Percentiles rank a stretch among this genome's conserved stretches.
These are phyloP conservation scores for Rhizodiscina lignyota DNA, from an alignment of 495 filamentous ascomycete species.

Conservation along the genomic window DNA sequence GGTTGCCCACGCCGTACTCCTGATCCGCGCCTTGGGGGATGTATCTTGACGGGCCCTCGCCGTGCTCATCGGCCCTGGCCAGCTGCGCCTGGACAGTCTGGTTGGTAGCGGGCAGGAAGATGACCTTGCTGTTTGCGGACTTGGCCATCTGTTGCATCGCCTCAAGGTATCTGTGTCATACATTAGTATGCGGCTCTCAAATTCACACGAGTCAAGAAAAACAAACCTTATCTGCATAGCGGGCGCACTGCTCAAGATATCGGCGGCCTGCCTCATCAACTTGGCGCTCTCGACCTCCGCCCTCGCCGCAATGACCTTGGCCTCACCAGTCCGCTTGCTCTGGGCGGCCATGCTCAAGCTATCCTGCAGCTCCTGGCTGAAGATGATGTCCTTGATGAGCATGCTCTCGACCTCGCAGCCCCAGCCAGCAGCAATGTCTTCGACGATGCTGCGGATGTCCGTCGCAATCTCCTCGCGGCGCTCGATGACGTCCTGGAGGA, in stretches of 20 bases:
- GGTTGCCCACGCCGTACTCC: slow-evolving; percentile 33
- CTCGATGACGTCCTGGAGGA: slow-evolving; percentile 97
- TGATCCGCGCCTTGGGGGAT: slow-evolving; percentile 16
- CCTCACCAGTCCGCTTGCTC: slow-evolving; percentile 93
- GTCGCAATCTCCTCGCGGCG: slow-evolving; percentile 93
- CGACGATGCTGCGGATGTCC: slow-evolving; percentile 92
- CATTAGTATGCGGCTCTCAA: too few species aligned
- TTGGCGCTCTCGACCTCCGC: slow-evolving; percentile 96
- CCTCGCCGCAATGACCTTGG: slow-evolving; percentile 91
- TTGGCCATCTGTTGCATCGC: slow-evolving; percentile 99
- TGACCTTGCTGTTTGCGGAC: slow-evolving; percentile 87
- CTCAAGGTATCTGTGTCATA: slow-evolving; percentile 81
- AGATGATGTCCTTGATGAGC: slow-evolving; percentile 99
- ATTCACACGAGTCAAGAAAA: too few species aligned
- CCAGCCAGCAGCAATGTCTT: slow-evolving; percentile 87
- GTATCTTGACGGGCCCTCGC: slow-evolving; percentile 32
- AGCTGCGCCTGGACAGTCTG: slow-evolving; percentile 33
- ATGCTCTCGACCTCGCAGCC: slow-evolving; percentile 94
- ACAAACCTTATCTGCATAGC: slow-evolving; percentile 81
- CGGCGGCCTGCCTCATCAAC: slow-evolving; percentile 93
- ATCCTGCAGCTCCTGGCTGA: slow-evolving; percentile 89
- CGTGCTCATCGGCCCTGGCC: slow-evolving; percentile 30
- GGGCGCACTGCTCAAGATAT: slow-evolving; percentile 81
- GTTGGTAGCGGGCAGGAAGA: slow-evolving; percentile 58
- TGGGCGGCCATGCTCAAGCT: slow-evolving; percentile 99